phyloP scores from a whole-genome alignment of 768 basidiomycete species.

The Hortiboletus campestris region DNA sequence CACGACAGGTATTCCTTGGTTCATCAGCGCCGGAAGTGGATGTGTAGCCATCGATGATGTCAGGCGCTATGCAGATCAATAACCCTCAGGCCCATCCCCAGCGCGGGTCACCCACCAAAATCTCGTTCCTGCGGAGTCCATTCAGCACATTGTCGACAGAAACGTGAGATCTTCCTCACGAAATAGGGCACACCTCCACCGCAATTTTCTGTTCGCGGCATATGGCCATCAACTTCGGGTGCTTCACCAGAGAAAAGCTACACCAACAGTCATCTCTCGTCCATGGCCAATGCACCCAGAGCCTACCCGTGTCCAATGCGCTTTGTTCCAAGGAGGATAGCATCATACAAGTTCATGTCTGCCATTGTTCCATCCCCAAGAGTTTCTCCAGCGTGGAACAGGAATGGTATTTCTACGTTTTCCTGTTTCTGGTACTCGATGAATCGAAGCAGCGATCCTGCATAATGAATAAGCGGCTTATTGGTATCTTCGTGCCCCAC shows the following conservation, averaged over 20 bases:
- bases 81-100: conserved; percentile 17
- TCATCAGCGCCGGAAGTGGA: conserved; percentile 62
- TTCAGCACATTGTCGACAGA: background rate
- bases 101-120: no score
- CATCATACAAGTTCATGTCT: conserved; percentile 50
- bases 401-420: conserved; percentile 38
- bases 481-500: conserved; percentile 47
- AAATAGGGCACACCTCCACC: conserved; percentile 50
- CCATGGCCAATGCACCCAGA: background rate
- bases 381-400: conserved; percentile 52
- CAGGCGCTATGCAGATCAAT: conserved; percentile 47
- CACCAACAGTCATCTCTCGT: background rate
- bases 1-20: conserved; percentile 67
- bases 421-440: conserved; percentile 28
- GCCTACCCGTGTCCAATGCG: conserved; percentile 49
- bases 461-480: conserved; percentile 39
- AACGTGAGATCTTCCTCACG: conserved; percentile 28
- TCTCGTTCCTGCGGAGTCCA: conserved; percentile 19
- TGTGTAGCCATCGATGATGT: conserved; percentile 78
- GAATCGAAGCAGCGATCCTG: conserved; percentile 39
- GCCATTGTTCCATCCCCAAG: conserved; percentile 43
- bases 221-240: conserved; percentile 44
- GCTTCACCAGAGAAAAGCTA: conserved; percentile 47
- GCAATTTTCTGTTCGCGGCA: conserved; percentile 41
- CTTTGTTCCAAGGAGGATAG: conserved; percentile 48